A percentile compares a stretch with the other conserved stretches of the same genome.
These are phyloP conservation scores for Mucor mucedo DNA, from an alignment of 371 early-diverging fungal genomes.

Conservation along the genomic window DNA sequence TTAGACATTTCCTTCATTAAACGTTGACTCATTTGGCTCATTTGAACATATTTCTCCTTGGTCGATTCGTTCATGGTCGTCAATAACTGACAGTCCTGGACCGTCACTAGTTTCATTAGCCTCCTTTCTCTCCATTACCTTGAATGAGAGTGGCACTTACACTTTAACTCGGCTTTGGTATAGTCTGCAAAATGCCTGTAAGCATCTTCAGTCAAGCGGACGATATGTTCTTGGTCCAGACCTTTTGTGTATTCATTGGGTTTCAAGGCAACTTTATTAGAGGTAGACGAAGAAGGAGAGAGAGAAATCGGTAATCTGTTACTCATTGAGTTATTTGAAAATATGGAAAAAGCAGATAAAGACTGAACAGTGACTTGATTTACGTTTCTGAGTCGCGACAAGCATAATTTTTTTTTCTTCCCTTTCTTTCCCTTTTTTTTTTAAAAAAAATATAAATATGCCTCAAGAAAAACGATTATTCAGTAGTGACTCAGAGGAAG, in stretches of 20 bases:
- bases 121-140: no score
- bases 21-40: slow-evolving; percentile 64
- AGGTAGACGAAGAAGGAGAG: slow-evolving; percentile 1
- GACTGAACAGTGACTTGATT: not conserved
- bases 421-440: not conserved
- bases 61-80: slow-evolving; percentile 66
- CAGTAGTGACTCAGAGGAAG: slow-evolving; percentile 11
- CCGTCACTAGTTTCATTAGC: slow-evolving; percentile 43
- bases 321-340: slow-evolving; percentile 1
- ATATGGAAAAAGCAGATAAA: slow-evolving; percentile 1
- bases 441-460: not conserved
- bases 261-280: slow-evolving; percentile 21
- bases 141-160: slow-evolving; percentile 28
- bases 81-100: slow-evolving; percentile 63
- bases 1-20: slow-evolving; percentile 66
- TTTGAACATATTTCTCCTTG: slow-evolving; percentile 61
- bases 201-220: slow-evolving; percentile 59
- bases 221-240: slow-evolving; percentile 57
- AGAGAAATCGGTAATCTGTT: not conserved
- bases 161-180: slow-evolving; percentile 58
- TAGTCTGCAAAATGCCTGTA: slow-evolving; percentile 62
- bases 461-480: not conserved
- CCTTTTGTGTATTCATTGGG: slow-evolving; percentile 46
- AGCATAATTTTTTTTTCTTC: not conserved
- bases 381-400: not conserved